Evolutionary conservation across 2,329 filamentous ascomycete genomes (phyloP).

Genomic region (Lachnellula subtilissima): DNA sequence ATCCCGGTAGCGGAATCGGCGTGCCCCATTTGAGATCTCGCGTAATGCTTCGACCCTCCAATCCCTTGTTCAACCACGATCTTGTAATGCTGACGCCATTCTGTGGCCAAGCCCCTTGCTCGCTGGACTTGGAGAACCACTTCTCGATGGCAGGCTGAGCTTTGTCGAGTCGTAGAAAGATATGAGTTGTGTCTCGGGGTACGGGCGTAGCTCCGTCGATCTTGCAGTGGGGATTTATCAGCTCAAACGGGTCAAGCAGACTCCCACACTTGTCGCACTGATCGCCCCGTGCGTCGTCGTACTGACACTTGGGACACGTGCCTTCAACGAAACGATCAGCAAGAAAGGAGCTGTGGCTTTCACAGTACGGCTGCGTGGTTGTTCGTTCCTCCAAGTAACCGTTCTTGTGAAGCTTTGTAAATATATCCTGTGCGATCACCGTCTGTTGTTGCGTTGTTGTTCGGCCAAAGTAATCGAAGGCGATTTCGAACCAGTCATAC

Average conservation of each 20-base stretch:
- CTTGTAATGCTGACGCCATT: constrained; percentile 75
- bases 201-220: constrained; percentile 79
- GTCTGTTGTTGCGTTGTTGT: constrained; percentile 88
- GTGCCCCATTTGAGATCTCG: constrained; percentile 86
- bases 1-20: constrained; percentile 50
- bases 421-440: constrained; percentile 88
- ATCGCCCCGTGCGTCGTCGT: constrained; percentile 66
- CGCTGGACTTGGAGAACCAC: constrained; percentile 71
- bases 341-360: constrained; percentile 69
- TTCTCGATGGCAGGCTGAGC: constrained; percentile 70
- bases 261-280: constrained; percentile 71
- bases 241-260: constrained; percentile 53
- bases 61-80: constrained; percentile 76
- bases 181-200: constrained; percentile 78
- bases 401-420: constrained; percentile 80
- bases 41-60: constrained; percentile 84
- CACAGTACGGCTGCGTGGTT: constrained; percentile 87
- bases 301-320: constrained; percentile 68
- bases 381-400: constrained; percentile 82
- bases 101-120: constrained; percentile 69
- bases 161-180: constrained; percentile 82
- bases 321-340: constrained; percentile 85
- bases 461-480: constrained; percentile 90
- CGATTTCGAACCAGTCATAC: constrained; percentile 95
- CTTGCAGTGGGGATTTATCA: constrained; percentile 87